Conservation (phyloP, 805 yeast species). For the Grigorovia humatica region DNA sequence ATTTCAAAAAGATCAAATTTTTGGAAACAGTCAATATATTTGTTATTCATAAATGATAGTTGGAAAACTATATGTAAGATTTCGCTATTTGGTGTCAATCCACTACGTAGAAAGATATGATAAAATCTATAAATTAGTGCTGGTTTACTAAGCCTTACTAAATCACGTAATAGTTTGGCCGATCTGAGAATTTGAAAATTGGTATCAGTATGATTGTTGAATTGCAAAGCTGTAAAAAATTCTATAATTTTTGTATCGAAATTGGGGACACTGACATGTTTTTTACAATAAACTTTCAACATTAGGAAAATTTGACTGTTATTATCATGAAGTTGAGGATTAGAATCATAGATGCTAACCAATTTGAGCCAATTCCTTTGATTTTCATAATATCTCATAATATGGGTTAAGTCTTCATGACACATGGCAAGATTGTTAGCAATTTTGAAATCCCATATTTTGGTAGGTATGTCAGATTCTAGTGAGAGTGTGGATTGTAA, state of each 20-base stretch:
- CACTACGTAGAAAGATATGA: constrained; percentile 35
- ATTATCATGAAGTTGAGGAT: constrained; percentile 36
- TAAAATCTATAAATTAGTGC: constrained; percentile 41
- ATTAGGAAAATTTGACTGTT: constrained; percentile 26
- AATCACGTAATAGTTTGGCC: constrained; percentile 43
- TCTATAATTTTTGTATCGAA: no score
- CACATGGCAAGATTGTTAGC: constrained; percentile 11
- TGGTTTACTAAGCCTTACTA: constrained; percentile 46
- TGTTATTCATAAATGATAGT: constrained; percentile 18
- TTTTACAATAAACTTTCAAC: background rate
- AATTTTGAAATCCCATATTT: constrained; percentile 28
- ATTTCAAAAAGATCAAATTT: constrained; percentile 24
- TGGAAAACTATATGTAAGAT: constrained; percentile 22
- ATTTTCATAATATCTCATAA: constrained; percentile 17
- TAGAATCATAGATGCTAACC: constrained; percentile 27
- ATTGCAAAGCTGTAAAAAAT: background rate
- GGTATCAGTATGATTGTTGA: background rate
- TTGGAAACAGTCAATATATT: constrained; percentile 17
- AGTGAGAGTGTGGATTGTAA: background rate
- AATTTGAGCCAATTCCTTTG: constrained; percentile 18
- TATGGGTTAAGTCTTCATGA: constrained; percentile 15
- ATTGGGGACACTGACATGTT: background rate
- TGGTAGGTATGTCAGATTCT: constrained; percentile 1
- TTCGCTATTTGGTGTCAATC: constrained; percentile 35
- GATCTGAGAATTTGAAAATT: constrained; percentile 34